phyloP scores from a whole-genome alignment of 192 early-diverging fungal species.

The Piromyces sp. region DNA sequence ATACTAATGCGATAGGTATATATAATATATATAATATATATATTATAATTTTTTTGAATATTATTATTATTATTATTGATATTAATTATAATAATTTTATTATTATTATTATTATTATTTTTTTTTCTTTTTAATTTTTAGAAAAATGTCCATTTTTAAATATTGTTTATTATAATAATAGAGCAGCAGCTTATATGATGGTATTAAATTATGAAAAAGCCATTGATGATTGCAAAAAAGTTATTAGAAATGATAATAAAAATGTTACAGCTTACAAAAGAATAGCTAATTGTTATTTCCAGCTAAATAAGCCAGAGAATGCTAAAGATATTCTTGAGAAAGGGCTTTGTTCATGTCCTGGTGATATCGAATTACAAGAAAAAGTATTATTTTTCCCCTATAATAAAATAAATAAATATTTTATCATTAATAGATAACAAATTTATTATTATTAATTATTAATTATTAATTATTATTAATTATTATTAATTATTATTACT shows the following conservation, averaged over 20 bases:
- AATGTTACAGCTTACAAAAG: not conserved
- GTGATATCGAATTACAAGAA: not conserved
- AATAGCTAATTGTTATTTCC: not conserved
- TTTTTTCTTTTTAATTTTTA: not conserved
- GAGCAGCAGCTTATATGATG: not conserved
- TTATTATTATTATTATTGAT: no score
- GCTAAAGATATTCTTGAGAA: not conserved
- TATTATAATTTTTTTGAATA: no score
- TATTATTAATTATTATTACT: no score
- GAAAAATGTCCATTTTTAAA: not conserved
- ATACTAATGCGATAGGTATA: no score
- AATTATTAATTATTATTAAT: no score
- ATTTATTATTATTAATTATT: no score
- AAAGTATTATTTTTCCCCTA: no score
- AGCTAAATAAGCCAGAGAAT: not conserved
- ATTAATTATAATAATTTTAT: no score
- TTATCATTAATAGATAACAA: no score
- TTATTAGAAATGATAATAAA: not conserved
- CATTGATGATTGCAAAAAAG: not conserved
- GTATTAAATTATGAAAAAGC: not conserved
- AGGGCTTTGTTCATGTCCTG: not conserved
- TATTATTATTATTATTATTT: no score
- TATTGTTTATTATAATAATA: not conserved
- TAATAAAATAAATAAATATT: not conserved
- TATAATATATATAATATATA: no score